These are phyloP conservation scores for Phalaenopsis hybrid DNA, from an alignment of 116 monocot species.

Conservation along the genomic window DNA sequence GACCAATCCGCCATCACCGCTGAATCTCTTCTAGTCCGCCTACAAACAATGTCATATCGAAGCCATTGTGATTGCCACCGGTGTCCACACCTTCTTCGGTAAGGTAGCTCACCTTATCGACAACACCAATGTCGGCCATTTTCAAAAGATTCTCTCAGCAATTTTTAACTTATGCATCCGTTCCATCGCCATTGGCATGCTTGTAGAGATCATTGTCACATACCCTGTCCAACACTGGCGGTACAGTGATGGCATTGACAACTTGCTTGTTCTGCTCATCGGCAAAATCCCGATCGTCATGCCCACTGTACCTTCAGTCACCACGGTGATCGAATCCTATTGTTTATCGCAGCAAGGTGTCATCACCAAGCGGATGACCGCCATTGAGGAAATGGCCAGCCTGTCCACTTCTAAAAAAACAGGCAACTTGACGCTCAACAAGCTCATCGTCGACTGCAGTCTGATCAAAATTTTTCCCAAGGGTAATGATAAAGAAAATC, in stretches of 20 bases:
- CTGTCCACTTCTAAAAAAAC: conserved; percentile 23
- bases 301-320: neutral
- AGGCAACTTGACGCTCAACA: conserved; percentile 37
- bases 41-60: conserved; percentile 54
- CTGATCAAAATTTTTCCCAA: conserved; percentile 31
- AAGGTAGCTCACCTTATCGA: conserved; percentile 51
- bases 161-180: neutral
- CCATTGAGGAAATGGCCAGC: neutral
- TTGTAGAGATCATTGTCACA: too few species aligned
- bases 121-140: conserved; percentile 44
- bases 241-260: too few species aligned
- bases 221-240: too few species aligned
- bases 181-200: too few species aligned
- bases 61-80: conserved; percentile 47
- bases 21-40: conserved; percentile 9
- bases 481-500: conserved; percentile 23
- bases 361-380: neutral
- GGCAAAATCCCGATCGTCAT: neutral
- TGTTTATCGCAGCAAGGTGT: neutral
- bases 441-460: conserved; percentile 29
- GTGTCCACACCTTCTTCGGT: conserved; percentile 54
- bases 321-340: neutral
- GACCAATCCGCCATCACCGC: too few species aligned
- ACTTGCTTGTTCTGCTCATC: neutral
- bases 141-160: conserved; percentile 25